These are phyloP conservation scores for Neofusicoccum laricinum DNA, from an alignment of 2,329 filamentous ascomycete genomes.

Conservation along the genomic window DNA sequence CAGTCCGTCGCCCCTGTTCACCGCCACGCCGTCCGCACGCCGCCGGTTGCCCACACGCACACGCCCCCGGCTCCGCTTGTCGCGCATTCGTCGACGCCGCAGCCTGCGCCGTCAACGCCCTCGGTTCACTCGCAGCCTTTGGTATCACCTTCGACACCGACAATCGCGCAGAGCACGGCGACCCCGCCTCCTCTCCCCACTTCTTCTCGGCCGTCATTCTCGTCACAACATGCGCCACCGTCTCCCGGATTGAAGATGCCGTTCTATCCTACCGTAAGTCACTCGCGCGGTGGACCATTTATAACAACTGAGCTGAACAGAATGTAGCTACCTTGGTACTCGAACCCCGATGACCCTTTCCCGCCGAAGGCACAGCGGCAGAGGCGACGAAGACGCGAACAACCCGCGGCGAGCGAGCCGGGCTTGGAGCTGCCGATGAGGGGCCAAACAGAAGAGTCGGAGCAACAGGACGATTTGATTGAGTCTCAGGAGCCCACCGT, in stretches of 20 bases:
- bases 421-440: constrained; percentile 53
- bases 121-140: constrained; percentile 34
- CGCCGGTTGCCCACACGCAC: constrained; percentile 31
- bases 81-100: constrained; percentile 17
- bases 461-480: constrained; percentile 35
- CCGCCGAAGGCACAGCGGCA: constrained; percentile 48
- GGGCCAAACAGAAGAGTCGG: constrained; percentile 29
- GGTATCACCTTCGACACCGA: constrained; percentile 32
- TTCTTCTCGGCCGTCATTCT: constrained; percentile 22
- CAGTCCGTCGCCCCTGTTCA: constrained; percentile 49
- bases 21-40: constrained; percentile 35
- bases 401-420: constrained; percentile 37
- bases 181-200: constrained; percentile 28
- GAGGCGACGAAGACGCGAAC: constrained; percentile 44
- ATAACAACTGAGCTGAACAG: not conserved
- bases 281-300: not conserved
- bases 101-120: constrained; percentile 30
- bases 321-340: constrained; percentile 58
- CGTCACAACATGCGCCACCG: constrained; percentile 22
- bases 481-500: constrained; percentile 45
- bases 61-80: constrained; percentile 23
- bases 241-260: constrained; percentile 36
- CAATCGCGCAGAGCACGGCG: constrained; percentile 28
- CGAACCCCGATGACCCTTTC: constrained; percentile 53
- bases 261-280: constrained; percentile 49